Evolutionary conservation across 2,329 filamentous ascomycete genomes (phyloP).

Genomic region (Cytospora piceicola): DNA sequence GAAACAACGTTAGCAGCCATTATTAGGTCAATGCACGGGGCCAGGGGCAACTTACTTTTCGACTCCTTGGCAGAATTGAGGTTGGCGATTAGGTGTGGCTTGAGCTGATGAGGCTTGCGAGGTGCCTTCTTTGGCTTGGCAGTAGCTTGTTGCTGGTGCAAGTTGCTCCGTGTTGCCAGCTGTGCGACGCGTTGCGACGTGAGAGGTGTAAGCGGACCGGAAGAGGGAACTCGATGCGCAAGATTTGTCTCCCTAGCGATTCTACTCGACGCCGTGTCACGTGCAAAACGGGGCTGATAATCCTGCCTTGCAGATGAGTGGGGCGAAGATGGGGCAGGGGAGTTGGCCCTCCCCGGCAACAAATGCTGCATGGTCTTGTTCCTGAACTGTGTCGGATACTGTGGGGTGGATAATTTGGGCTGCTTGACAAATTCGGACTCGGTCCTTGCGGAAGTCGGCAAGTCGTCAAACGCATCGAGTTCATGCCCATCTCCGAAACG

Average conservation of each 20-base stretch:
- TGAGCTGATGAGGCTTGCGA: conserved; percentile 62
- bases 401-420: conserved; percentile 63
- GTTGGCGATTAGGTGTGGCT: conserved; percentile 88
- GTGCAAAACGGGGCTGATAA: conserved; percentile 64
- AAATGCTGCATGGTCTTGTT: conserved; percentile 62
- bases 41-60: conserved; percentile 67
- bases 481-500: conserved; percentile 93
- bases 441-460: conserved; percentile 81
- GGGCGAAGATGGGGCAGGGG: conserved; percentile 58
- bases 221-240: conserved; percentile 61
- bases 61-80: conserved; percentile 73
- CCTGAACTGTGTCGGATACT: conserved; percentile 65
- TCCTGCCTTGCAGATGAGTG: conserved; percentile 55
- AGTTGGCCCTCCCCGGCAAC: conserved; percentile 56
- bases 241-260: conserved; percentile 66
- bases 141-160: conserved; percentile 48
- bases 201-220: conserved; percentile 57
- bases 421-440: conserved; percentile 85
- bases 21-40: neutral
- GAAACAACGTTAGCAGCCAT: conserved; percentile 26
- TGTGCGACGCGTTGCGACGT: conserved; percentile 60
- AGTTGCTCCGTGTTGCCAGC: conserved; percentile 53
- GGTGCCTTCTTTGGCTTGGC: conserved; percentile 59
- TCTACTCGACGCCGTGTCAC: conserved; percentile 67
- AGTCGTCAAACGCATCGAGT: conserved; percentile 89